Percentiles rank a stretch among this genome's conserved stretches.
Conservation (phyloP, 352 stramenopile genomes). For the Elongisporangium prolatum region DNA sequence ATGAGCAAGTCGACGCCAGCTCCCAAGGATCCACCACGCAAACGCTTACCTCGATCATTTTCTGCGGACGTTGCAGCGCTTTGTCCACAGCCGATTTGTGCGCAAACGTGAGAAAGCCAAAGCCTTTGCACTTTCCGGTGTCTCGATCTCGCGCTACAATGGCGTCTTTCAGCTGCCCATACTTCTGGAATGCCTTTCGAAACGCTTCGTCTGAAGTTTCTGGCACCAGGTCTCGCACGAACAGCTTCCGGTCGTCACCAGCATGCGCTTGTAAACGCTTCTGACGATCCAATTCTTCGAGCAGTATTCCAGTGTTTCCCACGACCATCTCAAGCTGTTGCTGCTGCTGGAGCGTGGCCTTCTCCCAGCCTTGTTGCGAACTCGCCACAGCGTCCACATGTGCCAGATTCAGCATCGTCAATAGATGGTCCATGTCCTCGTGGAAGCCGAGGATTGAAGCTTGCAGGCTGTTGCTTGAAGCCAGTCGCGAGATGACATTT, state of each 20-base stretch:
- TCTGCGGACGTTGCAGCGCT: neutral
- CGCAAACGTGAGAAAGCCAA: neutral
- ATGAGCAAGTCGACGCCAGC: neutral
- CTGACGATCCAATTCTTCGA: neutral
- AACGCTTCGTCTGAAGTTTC: neutral
- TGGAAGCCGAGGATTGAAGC: constrained; percentile 16
- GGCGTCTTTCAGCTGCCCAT: neutral
- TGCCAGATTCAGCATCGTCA: constrained; percentile 16
- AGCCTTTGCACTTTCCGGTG: neutral
- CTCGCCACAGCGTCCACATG: constrained; percentile 18
- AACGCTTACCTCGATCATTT: neutral
- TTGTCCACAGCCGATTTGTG: neutral
- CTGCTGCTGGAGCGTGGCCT: constrained; percentile 4
- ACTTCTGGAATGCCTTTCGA: neutral
- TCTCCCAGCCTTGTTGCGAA: constrained; percentile 18
- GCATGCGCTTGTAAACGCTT: neutral
- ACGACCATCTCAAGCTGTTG: neutral
- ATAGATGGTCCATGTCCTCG: constrained; percentile 14
- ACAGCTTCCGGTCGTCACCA: neutral
- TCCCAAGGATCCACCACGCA: neutral
- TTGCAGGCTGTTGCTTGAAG: constrained; percentile 7
- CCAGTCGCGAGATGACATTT: constrained; percentile 11
- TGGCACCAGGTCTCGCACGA: neutral
- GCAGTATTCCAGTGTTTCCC: neutral
- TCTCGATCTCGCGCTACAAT: neutral